Percentiles rank a stretch among this genome's conserved stretches.
phyloP scores from a whole-genome alignment of 768 basidiomycete species.

The Calocybe gangraenosa region DNA sequence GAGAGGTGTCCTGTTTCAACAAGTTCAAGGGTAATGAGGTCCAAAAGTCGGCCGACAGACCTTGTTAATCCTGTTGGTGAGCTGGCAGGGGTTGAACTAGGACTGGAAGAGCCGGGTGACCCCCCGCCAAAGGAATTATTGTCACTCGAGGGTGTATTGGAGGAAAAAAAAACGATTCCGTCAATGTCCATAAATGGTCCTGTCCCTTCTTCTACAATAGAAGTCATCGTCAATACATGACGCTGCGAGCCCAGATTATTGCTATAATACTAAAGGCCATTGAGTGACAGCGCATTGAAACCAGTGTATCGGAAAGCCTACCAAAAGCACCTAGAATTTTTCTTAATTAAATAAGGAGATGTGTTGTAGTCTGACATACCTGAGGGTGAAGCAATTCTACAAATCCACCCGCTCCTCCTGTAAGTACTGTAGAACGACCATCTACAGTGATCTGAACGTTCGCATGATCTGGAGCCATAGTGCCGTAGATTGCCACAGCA shows the following conservation, averaged over 20 bases:
- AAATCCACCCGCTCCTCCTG: conserved; percentile 31
- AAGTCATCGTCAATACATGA: conserved; percentile 36
- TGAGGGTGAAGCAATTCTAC: conserved; percentile 27
- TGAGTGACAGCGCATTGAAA: conserved; percentile 2
- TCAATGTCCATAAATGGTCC: conserved; percentile 43
- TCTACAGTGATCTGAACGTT: conserved; percentile 44
- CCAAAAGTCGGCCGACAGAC: conserved; percentile 1
- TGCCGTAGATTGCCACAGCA: conserved; percentile 51
- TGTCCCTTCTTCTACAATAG: conserved; percentile 24
- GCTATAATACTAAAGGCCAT: conserved; percentile 33
- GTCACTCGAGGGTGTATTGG: conserved; percentile 6
- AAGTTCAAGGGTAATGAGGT: background rate
- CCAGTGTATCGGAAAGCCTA: conserved; percentile 11
- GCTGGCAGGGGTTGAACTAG: background rate
- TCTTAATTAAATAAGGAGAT: background rate
- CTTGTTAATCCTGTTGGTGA: background rate
- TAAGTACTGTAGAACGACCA: conserved; percentile 27
- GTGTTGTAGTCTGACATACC: conserved; percentile 11
- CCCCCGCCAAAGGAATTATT: background rate
- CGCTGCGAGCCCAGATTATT: conserved; percentile 31
- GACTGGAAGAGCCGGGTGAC: background rate
- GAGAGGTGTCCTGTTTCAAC: conserved; percentile 4
- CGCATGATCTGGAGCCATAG: conserved; percentile 48
- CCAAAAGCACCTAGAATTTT: conserved; percentile 28
- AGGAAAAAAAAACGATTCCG: conserved; percentile 33